A percentile compares a stretch with the other conserved stretches of the same genome.
phyloP scores from a whole-genome alignment of 371 early-diverging fungal species.

The Haplosporangium sp. region DNA sequence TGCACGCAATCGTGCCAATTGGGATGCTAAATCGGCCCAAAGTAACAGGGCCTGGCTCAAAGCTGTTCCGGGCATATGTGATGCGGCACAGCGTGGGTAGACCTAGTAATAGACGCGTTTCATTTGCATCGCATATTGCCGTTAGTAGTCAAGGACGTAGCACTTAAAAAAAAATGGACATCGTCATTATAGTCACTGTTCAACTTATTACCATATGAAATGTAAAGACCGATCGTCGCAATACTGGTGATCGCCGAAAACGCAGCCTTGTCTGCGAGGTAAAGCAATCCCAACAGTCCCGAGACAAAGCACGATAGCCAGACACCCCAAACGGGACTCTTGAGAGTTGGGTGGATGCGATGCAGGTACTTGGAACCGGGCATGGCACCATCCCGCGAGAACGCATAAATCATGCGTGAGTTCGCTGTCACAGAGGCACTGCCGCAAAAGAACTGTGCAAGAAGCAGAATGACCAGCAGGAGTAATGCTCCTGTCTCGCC shows the following conservation, averaged over 20 bases:
- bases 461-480: conserved; percentile 64
- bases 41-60: conserved; percentile 67
- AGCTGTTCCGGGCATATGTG: conserved; percentile 64
- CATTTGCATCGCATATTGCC: too few relatives aligned
- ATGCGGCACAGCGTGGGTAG: conserved; percentile 69
- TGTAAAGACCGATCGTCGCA: conserved; percentile 74
- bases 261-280: conserved; percentile 61
- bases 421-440: conserved; percentile 69
- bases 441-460: conserved; percentile 70
- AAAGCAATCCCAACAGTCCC: conserved; percentile 60
- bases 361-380: conserved; percentile 67
- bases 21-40: conserved; percentile 59
- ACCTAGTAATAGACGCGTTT: conserved; percentile 9
- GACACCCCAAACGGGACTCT: conserved; percentile 58
- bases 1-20: conserved; percentile 60
- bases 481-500: conserved; percentile 61
- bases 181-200: too few relatives aligned
- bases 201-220: conserved; percentile 65
- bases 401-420: conserved; percentile 80
- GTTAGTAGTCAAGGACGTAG: neutral
- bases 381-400: conserved; percentile 78
- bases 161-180: too few relatives aligned
- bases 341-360: conserved; percentile 57
- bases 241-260: conserved; percentile 76
- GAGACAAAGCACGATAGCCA: conserved; percentile 55